These are phyloP conservation scores for Quercus phellos DNA, from an alignment of 331 rosid species.

Conservation along the genomic window DNA sequence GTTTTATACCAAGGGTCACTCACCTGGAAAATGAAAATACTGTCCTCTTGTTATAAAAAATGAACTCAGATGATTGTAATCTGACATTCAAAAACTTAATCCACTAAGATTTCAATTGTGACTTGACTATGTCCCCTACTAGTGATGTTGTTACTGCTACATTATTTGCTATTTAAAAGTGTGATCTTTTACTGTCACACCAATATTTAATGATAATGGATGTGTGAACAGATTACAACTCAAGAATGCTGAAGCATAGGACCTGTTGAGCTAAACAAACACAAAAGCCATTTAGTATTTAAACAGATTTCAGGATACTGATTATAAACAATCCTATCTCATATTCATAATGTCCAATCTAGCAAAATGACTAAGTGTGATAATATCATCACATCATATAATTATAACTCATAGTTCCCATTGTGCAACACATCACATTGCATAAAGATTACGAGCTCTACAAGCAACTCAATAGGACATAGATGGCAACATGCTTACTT, in stretches of 20 bases:
- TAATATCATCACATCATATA: neutral
- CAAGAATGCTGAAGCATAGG: neutral
- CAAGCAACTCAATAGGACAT: neutral
- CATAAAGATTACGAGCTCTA: neutral
- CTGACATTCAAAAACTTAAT: neutral
- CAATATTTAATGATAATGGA: neutral
- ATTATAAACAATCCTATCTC: neutral
- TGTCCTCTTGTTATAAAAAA: neutral
- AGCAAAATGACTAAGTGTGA: neutral
- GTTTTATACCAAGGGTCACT: neutral
- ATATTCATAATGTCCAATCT: neutral
- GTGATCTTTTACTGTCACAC: neutral
- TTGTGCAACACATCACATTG: neutral
- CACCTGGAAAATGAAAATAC: neutral
- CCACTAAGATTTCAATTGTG: neutral
- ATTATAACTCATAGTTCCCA: neutral
- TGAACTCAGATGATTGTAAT: neutral
- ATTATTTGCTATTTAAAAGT: neutral
- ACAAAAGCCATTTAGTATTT: neutral
- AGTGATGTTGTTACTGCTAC: neutral
- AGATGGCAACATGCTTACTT: conserved; percentile 43
- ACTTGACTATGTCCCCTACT: neutral
- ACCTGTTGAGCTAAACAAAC: neutral
- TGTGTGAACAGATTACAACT: neutral
- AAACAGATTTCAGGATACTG: neutral